Conservation (phyloP, 805 yeast species). For the Suhomyces faveliae region DNA sequence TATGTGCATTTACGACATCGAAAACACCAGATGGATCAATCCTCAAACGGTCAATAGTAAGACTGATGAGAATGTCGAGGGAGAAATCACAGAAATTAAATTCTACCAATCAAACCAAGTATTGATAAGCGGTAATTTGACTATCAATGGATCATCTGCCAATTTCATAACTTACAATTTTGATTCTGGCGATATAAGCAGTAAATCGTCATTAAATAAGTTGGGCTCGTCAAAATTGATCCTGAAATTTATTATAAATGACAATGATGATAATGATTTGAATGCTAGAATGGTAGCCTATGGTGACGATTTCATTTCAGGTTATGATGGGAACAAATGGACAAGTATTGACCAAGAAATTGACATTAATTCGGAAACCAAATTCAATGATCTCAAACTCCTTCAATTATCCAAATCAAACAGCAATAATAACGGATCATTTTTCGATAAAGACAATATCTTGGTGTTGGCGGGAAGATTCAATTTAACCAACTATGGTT, state of each 20-base stretch:
- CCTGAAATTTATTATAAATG: slow-evolving; percentile 47
- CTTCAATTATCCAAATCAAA: slow-evolving; percentile 34
- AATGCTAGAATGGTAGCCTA: slow-evolving; percentile 39
- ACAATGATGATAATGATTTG: slow-evolving; percentile 32
- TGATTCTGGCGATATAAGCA: slow-evolving; percentile 27
- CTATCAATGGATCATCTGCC: slow-evolving; percentile 31
- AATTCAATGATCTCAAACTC: slow-evolving; percentile 46
- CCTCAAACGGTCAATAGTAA: slow-evolving; percentile 30
- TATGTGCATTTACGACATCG: slow-evolving; percentile 64
- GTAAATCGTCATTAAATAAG: slow-evolving; percentile 18
- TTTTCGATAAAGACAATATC: slow-evolving; percentile 43
- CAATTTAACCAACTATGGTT: slow-evolving; percentile 49
- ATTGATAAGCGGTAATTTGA: slow-evolving; percentile 53
- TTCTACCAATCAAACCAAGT: slow-evolving; percentile 41
- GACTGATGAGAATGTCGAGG: slow-evolving; percentile 33
- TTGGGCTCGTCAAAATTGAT: slow-evolving; percentile 25
- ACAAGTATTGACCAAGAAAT: slow-evolving; percentile 35
- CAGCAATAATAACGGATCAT: slow-evolving; percentile 30
- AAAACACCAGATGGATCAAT: slow-evolving; percentile 52
- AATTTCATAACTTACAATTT: slow-evolving; percentile 59
- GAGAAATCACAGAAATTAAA: slow-evolving; percentile 53
- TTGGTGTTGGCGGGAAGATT: slow-evolving; percentile 61
- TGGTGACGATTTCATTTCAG: slow-evolving; percentile 35
- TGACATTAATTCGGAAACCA: slow-evolving; percentile 25
- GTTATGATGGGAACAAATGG: slow-evolving; percentile 53